phyloP scores from a whole-genome alignment of 805 yeast species.

The Schizosaccharomyces osmophilus region DNA sequence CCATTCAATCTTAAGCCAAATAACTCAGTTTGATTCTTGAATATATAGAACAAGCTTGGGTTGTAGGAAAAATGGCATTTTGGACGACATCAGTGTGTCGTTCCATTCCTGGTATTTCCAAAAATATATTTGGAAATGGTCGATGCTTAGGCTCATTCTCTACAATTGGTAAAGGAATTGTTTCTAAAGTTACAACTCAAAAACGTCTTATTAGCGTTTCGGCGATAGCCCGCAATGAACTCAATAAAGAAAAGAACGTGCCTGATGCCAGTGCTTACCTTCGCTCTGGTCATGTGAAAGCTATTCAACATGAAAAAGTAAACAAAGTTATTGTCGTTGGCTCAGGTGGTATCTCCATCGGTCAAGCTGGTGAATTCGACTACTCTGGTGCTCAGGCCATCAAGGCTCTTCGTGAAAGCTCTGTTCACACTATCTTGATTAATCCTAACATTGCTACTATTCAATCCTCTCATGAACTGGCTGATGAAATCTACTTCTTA shows the following conservation, averaged over 20 bases:
- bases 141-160: neutral
- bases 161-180: neutral
- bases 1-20: too few relatives aligned
- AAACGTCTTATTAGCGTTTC: neutral
- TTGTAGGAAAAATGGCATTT: neutral
- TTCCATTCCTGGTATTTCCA: neutral
- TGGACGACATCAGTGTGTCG: neutral
- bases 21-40: neutral
- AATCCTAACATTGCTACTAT: conserved; percentile 97
- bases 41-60: neutral
- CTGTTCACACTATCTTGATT: conserved; percentile 81
- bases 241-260: neutral
- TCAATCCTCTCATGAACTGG: conserved; percentile 91
- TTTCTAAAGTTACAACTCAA: neutral
- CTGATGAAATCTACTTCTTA: conserved; percentile 89
- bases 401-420: conserved; percentile 93
- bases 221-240: neutral
- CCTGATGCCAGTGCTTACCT: neutral
- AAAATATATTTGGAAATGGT: neutral
- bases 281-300: neutral
- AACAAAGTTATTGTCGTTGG: conserved; percentile 77
- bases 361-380: conserved; percentile 97
- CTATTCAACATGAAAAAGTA: conserved; percentile 33
- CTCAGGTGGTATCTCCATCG: conserved; percentile 90
- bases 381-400: conserved; percentile 70